Conservation (phyloP, 1,284 basidiomycete genomes). For the Fomitiporia mediterranea region DNA sequence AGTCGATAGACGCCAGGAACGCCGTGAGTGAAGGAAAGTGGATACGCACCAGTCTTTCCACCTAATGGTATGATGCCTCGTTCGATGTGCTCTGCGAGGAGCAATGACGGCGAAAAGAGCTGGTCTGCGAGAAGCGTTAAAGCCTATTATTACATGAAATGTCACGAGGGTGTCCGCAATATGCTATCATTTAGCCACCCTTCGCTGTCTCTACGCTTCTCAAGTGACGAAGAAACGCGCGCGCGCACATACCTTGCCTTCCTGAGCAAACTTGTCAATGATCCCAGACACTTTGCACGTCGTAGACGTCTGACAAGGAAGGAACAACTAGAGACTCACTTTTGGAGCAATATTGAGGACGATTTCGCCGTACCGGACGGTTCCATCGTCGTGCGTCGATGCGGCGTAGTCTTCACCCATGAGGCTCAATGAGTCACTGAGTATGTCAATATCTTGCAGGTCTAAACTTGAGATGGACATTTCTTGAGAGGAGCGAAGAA, state of each 20-base stretch:
- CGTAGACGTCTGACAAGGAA: neutral
- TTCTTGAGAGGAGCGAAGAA: neutral
- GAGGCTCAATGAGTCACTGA: conserved; percentile 45
- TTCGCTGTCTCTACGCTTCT: conserved; percentile 1
- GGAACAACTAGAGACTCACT: conserved; percentile 32
- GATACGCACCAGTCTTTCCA: conserved; percentile 36
- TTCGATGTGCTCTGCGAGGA: conserved; percentile 62
- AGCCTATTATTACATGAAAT: conserved; percentile 38
- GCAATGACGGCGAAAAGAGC: conserved; percentile 62
- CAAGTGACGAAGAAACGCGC: neutral
- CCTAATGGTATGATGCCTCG: conserved; percentile 40
- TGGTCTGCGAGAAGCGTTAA: conserved; percentile 68
- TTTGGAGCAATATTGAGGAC: conserved; percentile 49
- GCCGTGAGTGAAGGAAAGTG: neutral
- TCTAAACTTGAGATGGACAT: conserved; percentile 13
- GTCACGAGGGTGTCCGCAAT: conserved; percentile 20
- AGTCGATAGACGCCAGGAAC: neutral
- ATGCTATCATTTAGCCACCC: conserved; percentile 19
- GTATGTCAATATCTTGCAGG: conserved; percentile 32
- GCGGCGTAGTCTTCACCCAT: conserved; percentile 24
- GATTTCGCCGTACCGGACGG: conserved; percentile 45
- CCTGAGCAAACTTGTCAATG: conserved; percentile 32
- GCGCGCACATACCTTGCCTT: conserved; percentile 46
- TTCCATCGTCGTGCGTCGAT: conserved; percentile 26
- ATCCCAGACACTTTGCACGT: neutral